These are phyloP conservation scores for Trichoderma aggressivum DNA, from an alignment of 2,329 filamentous ascomycete species.

Conservation along the genomic window DNA sequence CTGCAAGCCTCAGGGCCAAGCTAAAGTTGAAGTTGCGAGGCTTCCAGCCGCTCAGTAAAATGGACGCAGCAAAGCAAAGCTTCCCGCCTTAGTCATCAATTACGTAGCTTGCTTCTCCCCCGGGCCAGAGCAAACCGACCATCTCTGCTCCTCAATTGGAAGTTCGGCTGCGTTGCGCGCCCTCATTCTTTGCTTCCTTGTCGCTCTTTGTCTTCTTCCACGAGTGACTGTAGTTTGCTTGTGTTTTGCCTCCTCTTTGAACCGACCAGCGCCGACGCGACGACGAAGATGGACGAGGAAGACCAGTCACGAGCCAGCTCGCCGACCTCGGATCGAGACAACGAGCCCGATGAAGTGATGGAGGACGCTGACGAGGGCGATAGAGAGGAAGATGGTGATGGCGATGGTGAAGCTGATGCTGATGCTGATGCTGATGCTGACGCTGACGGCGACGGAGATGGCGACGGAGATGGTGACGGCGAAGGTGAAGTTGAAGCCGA, in stretches of 20 bases:
- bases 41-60: not conserved
- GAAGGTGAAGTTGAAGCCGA: slow-evolving; percentile 40
- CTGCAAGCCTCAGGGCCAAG: no score
- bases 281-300: slow-evolving; percentile 34
- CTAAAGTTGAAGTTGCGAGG: no score
- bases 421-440: slow-evolving; percentile 38
- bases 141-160: not conserved
- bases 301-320: slow-evolving; percentile 34
- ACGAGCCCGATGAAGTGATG: slow-evolving; percentile 57
- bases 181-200: not conserved
- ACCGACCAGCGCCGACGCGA: not conserved
- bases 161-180: not conserved
- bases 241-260: not conserved
- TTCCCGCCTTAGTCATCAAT: not conserved
- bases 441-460: slow-evolving; percentile 34
- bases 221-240: not conserved
- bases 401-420: slow-evolving; percentile 39
- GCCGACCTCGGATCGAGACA: slow-evolving; percentile 34
- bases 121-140: not conserved
- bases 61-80: not conserved
- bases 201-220: not conserved
- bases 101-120: not conserved
- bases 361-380: slow-evolving; percentile 46
- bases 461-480: slow-evolving; percentile 53
- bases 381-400: slow-evolving; percentile 49